Percentiles rank a stretch among this genome's conserved stretches.
Conservation (phyloP, 1,284 basidiomycete genomes). For the Naganishia albida region DNA sequence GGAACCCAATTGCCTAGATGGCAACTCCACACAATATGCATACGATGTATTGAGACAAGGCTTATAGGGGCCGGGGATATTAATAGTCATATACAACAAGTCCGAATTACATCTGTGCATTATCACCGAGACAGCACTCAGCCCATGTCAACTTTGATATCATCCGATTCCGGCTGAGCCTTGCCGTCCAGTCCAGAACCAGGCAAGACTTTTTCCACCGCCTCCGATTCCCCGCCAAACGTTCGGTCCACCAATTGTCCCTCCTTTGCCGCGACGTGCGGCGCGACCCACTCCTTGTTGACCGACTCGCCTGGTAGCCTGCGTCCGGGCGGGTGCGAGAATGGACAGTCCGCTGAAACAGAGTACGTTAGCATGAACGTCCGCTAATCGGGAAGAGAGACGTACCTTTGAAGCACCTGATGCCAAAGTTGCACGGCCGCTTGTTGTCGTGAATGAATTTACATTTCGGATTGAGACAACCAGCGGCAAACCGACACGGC, state of each 20-base stretch:
- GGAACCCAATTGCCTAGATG: slow-evolving; percentile 6
- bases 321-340: slow-evolving; percentile 32
- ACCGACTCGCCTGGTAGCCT: slow-evolving; percentile 15
- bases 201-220: slow-evolving; percentile 31
- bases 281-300: slow-evolving; percentile 18
- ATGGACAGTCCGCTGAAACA: slow-evolving; percentile 29
- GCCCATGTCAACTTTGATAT: slow-evolving; percentile 25
- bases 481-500: slow-evolving; percentile 30
- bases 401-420: slow-evolving; percentile 33
- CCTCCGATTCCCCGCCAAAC: slow-evolving; percentile 22
- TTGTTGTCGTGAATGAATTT: slow-evolving; percentile 29
- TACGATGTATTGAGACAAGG: background rate
- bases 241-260: slow-evolving; percentile 20
- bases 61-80: background rate
- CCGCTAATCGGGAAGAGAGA: background rate
- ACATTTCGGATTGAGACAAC: slow-evolving; percentile 31
- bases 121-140: background rate
- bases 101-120: background rate
- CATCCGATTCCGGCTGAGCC: background rate
- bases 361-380: no score
- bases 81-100: slow-evolving; percentile 1
- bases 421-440: slow-evolving; percentile 31
- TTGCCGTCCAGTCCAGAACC: slow-evolving; percentile 8
- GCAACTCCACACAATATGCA: background rate
- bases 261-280: slow-evolving; percentile 25